These are phyloP conservation scores for Caloboletus firmus DNA, from an alignment of 1,284 basidiomycete genomes.

Conservation along the genomic window DNA sequence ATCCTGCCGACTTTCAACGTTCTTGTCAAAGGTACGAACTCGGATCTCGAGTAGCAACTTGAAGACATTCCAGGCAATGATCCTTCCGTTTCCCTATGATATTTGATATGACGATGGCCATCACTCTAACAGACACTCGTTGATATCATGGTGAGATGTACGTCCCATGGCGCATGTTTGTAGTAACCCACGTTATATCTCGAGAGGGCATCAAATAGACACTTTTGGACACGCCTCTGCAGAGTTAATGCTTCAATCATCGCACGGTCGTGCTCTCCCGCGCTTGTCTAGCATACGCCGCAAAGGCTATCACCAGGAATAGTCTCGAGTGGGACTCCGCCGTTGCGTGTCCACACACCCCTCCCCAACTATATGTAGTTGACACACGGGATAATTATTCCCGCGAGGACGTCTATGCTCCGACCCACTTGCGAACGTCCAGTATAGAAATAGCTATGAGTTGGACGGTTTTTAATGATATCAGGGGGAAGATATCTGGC, in stretches of 20 bases:
- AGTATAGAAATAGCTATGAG: neutral
- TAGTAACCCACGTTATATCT: neutral
- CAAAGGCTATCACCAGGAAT: neutral
- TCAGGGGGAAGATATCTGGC: neutral
- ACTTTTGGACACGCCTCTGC: neutral
- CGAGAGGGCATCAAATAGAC: neutral
- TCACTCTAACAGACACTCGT: neutral
- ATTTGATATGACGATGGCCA: conserved; percentile 4
- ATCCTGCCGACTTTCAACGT: conserved; percentile 22
- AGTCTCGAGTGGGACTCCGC: neutral
- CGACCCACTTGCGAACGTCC: neutral
- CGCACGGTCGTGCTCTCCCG: neutral
- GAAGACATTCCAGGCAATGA: conserved; percentile 15
- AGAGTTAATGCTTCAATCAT: neutral
- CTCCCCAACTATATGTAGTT: neutral
- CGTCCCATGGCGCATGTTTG: neutral
- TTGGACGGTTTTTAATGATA: too few relatives aligned
- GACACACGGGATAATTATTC: neutral
- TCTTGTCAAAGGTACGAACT: conserved; percentile 28
- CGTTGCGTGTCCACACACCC: neutral
- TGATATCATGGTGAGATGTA: neutral
- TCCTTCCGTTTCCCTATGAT: conserved; percentile 18
- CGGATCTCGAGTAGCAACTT: conserved; percentile 6
- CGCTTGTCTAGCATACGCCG: neutral
- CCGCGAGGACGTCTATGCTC: neutral